These are phyloP conservation scores for Glycyrrhiza uralensis DNA, from an alignment of 306 rosid species.

Conservation along the genomic window DNA sequence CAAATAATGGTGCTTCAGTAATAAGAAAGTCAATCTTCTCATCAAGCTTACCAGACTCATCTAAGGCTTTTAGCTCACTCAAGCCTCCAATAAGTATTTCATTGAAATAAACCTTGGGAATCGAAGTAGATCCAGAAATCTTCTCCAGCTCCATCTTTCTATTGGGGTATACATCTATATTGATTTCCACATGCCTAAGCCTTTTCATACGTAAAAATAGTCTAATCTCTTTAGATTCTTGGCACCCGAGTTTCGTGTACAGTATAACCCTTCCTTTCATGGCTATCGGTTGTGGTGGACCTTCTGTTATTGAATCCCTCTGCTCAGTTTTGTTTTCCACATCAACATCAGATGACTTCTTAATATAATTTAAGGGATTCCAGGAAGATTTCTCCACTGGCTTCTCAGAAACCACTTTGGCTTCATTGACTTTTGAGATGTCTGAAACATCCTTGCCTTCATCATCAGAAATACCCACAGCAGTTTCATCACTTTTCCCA, in stretches of 20 bases:
- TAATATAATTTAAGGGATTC: conserved; percentile 73
- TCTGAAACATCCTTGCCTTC: conserved; percentile 41
- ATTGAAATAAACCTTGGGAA: conserved; percentile 83
- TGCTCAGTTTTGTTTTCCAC: conserved; percentile 39
- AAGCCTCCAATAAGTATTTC: conserved; percentile 76
- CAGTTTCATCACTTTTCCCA: conserved; percentile 51
- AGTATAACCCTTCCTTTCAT: conserved; percentile 77
- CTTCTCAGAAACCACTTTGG: conserved; percentile 50
- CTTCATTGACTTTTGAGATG: conserved; percentile 38
- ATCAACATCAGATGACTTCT: conserved; percentile 44
- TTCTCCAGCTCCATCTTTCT: conserved; percentile 78
- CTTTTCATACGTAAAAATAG: conserved; percentile 56
- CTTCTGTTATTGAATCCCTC: conserved; percentile 35
- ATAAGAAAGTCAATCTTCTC: conserved; percentile 83
- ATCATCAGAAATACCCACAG: conserved; percentile 25
- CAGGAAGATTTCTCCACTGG: conserved; percentile 50
- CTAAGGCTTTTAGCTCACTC: conserved; percentile 55
- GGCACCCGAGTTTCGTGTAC: conserved; percentile 76
- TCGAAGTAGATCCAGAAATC: conserved; percentile 64
- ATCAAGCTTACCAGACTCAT: conserved; percentile 66
- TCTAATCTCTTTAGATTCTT: conserved; percentile 69
- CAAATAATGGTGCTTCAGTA: conserved; percentile 57
- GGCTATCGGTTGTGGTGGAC: conserved; percentile 28
- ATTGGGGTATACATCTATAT: conserved; percentile 69
- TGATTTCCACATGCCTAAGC: conserved; percentile 77